Percentiles rank a stretch among this genome's conserved stretches.
Conservation (phyloP, 257 asterid species). For the Rubia yunnanensis region DNA sequence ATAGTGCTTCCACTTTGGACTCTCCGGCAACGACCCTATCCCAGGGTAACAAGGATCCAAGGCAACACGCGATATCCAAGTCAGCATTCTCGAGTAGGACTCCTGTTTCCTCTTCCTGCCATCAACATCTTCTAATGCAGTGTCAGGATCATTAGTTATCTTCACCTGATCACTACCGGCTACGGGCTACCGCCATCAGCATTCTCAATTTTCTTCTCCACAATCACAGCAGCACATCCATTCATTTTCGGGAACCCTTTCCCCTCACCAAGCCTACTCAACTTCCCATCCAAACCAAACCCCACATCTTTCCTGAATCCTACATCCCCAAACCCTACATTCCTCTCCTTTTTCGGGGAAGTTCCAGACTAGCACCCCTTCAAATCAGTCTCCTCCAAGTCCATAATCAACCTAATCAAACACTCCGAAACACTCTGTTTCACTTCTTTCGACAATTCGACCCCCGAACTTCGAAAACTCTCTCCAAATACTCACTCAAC, state of each 20-base stretch:
- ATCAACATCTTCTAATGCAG: not conserved
- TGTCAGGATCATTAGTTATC: slow-evolving; percentile 6
- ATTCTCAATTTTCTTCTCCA: slow-evolving; percentile 1
- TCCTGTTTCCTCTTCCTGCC: slow-evolving; percentile 52
- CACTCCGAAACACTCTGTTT: not conserved
- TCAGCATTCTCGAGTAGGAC: slow-evolving; percentile 29
- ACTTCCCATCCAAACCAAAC: slow-evolving; percentile 5
- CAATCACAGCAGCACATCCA: slow-evolving; percentile 11
- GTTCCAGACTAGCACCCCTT: slow-evolving; percentile 26
- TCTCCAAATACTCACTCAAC: slow-evolving; percentile 35
- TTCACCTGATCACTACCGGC: no score
- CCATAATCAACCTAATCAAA: slow-evolving; percentile 28
- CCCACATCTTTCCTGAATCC: slow-evolving; percentile 22
- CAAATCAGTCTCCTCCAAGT: slow-evolving; percentile 41
- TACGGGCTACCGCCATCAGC: no score
- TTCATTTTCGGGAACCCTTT: slow-evolving; percentile 12
- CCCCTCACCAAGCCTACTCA: slow-evolving; percentile 16
- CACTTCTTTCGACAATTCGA: not conserved
- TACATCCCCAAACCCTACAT: slow-evolving; percentile 14
- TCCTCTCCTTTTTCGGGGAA: slow-evolving; percentile 30
- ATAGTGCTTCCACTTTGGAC: slow-evolving; percentile 57
- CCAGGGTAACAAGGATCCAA: slow-evolving; percentile 53
- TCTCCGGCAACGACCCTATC: slow-evolving; percentile 43
- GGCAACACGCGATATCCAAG: slow-evolving; percentile 56
- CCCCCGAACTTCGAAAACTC: slow-evolving; percentile 11